Base-by-base conservation (phyloP, 495 filamentous ascomycete genomes). In the Evernia prunastri region DNA sequence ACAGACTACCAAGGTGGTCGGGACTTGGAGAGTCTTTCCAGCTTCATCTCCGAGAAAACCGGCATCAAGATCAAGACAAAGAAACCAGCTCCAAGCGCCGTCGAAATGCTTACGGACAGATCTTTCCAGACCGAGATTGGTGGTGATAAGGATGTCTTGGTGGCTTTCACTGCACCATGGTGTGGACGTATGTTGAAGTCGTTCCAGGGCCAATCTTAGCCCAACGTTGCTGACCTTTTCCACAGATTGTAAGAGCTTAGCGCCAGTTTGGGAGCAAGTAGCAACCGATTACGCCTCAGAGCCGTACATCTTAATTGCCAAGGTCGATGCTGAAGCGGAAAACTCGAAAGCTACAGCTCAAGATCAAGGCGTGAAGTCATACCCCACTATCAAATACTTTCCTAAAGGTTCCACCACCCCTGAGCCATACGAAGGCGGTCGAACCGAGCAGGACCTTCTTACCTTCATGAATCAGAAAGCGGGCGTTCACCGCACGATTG, bases 301-400 rank as follows among this genome's bases (percentile, higher is more conserved):
- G 71, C 72, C 84, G 51, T 77, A 79, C 68, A 87, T 98, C 60
- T 73, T 96, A 18, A 87, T 98, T 69, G 94, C 90, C 71, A 97
- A 98, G 80, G 88, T 98, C 60, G 92, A 97, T 71, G 90, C 90
- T 71, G 92, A 97, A 75, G 87, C 89, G 8, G 87, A 89, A 66
- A 90, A 90, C 75, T 79, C 88, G 72, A 92, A 91, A 75, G 82
- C 84, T 49, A 85, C 86, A 23, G 89, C 92, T 43, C 74, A 84
- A 68, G 88, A 86, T 61, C 89, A 92, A 69, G 89, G 86, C 64
- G 84, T 98, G 56, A 82, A 80, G 58, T 88, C 87, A 35, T 98
- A 92, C 83, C 94, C 94, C 36, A 98, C 94, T 65, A 94, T 98
- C 81, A 96, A 95, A 81, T 98, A 89, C 84, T 97, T 97, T 82